Base-by-base conservation (phyloP, 352 stramenopile species). In the Pythium rhizo-oryzae region DNA sequence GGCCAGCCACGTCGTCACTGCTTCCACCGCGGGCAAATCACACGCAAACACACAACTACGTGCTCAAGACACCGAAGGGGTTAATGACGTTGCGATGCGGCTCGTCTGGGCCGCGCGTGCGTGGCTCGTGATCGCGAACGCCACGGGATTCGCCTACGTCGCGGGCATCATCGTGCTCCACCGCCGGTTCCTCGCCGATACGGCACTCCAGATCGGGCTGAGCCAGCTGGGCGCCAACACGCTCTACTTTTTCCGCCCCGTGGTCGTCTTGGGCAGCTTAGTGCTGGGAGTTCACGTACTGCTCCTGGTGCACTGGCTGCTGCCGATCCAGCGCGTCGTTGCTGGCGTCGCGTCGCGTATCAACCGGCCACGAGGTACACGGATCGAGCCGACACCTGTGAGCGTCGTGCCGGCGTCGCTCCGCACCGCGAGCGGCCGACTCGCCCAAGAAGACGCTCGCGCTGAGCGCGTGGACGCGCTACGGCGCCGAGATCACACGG, bases 401-500 rank as follows among this genome's bases (percentile, higher is more conserved):
- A 28, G 15, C 18, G 25, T 43, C n/a, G 12, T 23, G 6, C 51
- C 25, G 7, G 6, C 0, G 15, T 39, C 30, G 30, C 25, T 43
- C 9, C 25, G 33, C 6, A 11, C 33, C 16, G 30, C n/a, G 7
- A 21, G 30, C 51, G 8, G 9, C 16, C 24, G 25, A 8, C 19
- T 58, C 30, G 16, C 15, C 1, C 16, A 47, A 19, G 19, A 59
- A 49, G 16, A 33, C n/a, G n/a, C 19, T 59, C 6, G 35, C 33
- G 18, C 28, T 18, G 19, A 30, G 35, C 37, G 24, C 28, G 5
- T 62, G 56, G 43, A 28, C 15, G 19, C 11, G 24, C 11, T 43
- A 54, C 56, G 16, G 41, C 24, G 24, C 56, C 18, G 56, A 62
- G 24, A 52, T 62, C 39, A 62, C 56, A 1, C 56, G 43, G 11